Evolutionary conservation across 768 basidiomycete genomes (phyloP).

Genomic region (Sistotremastrum suecicum): DNA sequence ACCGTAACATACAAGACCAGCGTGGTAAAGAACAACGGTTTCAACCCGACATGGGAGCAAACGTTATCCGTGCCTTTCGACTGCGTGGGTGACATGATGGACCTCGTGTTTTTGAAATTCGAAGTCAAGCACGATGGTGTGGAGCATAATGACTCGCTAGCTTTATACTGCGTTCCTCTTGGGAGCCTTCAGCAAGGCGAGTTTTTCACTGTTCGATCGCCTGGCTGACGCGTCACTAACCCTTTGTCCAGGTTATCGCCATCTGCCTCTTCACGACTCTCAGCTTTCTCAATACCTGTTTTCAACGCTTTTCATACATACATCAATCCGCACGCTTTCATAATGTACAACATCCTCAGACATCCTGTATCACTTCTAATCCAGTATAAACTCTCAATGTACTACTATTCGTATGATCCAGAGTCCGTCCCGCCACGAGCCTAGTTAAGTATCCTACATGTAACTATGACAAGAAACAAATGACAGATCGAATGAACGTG

Average conservation of each 20-base stretch:
- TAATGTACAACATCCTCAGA: neutral
- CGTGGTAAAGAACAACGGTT: conserved; percentile 73
- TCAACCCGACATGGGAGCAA: conserved; percentile 86
- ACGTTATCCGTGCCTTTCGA: conserved; percentile 56
- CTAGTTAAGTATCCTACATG: no score
- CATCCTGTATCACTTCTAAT: neutral
- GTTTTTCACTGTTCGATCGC: conserved; percentile 12
- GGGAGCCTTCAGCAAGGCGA: conserved; percentile 60
- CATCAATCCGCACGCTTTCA: conserved; percentile 24
- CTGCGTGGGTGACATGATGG: conserved; percentile 60
- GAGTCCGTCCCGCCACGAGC: no score
- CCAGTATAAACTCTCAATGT: no score
- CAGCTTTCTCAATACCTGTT: conserved; percentile 83
- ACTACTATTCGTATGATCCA: no score
- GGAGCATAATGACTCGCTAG: conserved; percentile 52
- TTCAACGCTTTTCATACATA: conserved; percentile 80
- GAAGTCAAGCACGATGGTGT: conserved; percentile 48
- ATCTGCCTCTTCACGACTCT: conserved; percentile 79
- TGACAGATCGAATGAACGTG: no score
- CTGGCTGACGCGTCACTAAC: neutral
- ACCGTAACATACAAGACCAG: conserved; percentile 43
- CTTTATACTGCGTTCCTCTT: conserved; percentile 58
- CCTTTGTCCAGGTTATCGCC: conserved; percentile 54
- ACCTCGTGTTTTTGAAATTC: conserved; percentile 75
- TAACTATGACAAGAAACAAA: no score